A percentile compares a stretch with the other conserved stretches of the same genome.
These are phyloP conservation scores for Catharanthus roseus DNA, from an alignment of 257 asterid species.

Conservation along the genomic window DNA sequence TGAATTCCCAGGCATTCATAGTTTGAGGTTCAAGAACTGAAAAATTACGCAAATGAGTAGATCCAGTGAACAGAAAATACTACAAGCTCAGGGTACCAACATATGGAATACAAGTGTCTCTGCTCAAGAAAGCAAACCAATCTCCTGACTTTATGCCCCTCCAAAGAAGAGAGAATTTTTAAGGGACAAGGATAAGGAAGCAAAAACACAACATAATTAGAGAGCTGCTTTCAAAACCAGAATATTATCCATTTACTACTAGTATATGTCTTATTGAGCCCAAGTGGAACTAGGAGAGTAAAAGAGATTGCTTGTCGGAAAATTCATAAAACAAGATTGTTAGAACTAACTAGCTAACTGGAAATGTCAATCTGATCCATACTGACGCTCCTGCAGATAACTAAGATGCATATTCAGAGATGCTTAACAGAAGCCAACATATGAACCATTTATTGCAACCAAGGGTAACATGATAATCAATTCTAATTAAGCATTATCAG, in stretches of 20 bases:
- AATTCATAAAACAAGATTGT: background rate
- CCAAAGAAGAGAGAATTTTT: background rate
- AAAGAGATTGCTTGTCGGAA: background rate
- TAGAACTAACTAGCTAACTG: background rate
- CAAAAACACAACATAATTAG: background rate
- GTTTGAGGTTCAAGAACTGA: background rate
- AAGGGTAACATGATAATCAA: too few relatives aligned
- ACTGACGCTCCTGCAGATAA: background rate
- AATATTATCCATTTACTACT: background rate
- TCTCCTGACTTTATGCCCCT: background rate
- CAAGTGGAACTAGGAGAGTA: background rate
- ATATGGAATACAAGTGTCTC: background rate
- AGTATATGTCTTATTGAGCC: background rate
- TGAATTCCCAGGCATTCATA: background rate
- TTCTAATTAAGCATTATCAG: background rate
- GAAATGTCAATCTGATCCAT: background rate
- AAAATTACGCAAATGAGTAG: background rate
- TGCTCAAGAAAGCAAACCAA: background rate
- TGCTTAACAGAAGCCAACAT: background rate
- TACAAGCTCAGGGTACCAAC: background rate
- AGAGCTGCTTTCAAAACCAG: background rate
- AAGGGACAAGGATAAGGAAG: background rate
- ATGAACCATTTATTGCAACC: too few relatives aligned
- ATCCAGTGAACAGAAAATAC: background rate
- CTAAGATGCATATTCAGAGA: background rate